These are phyloP conservation scores for Gnaphalium uliginosum DNA, from an alignment of 129 eudicot species.

Conservation along the genomic window DNA sequence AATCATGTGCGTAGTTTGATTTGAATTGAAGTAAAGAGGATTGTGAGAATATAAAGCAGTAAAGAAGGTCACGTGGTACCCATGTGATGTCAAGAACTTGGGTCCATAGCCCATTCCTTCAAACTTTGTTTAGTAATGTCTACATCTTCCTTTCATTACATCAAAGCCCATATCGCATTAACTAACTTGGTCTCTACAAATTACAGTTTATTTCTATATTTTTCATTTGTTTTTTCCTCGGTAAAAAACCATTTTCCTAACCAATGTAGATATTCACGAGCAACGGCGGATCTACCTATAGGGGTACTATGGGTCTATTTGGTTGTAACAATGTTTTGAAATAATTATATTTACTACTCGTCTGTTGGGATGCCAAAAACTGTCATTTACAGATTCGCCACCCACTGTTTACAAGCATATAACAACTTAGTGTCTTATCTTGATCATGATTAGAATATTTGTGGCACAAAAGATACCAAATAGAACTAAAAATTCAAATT, in stretches of 20 bases:
- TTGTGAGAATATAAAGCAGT: constrained; percentile 31
- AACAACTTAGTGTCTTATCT: no score
- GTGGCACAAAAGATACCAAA: no score
- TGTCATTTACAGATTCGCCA: no score
- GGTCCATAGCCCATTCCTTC: constrained; percentile 55
- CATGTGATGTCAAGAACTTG: constrained; percentile 49
- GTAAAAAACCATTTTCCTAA: not conserved
- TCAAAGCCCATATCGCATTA: constrained; percentile 48
- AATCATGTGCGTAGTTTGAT: constrained; percentile 34
- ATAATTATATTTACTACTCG: no score
- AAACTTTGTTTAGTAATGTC: constrained; percentile 30
- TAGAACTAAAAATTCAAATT: no score
- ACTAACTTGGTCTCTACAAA: constrained; percentile 15
- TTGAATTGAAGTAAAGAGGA: constrained; percentile 20
- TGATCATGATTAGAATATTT: no score
- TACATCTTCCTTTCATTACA: constrained; percentile 22
- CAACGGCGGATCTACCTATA: no score
- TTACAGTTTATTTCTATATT: not conserved
- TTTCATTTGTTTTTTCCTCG: not conserved
- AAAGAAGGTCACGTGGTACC: constrained; percentile 60
- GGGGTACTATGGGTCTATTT: no score
- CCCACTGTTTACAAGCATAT: no score
- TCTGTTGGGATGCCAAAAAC: no score
- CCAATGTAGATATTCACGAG: not conserved
- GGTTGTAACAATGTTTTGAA: no score